Evolutionary conservation across 2,329 filamentous ascomycete genomes (phyloP).

Genomic region (Pyrenophora seminiperda): DNA sequence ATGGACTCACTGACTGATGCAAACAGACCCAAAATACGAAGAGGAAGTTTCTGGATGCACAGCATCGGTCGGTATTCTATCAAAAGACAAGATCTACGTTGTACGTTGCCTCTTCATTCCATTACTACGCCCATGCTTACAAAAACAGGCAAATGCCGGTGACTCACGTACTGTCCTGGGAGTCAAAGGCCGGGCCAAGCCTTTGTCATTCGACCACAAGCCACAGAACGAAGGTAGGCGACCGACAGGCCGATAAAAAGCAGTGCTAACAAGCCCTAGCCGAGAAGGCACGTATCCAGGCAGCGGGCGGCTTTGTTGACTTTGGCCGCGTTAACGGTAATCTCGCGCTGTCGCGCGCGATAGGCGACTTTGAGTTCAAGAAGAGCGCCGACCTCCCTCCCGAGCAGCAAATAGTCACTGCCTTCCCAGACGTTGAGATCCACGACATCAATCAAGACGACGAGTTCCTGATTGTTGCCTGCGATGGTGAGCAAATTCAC

Average conservation of each 20-base stretch:
- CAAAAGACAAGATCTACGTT: conserved; percentile 89
- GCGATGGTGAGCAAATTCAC: conserved; percentile 46
- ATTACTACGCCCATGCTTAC: conserved; percentile 20
- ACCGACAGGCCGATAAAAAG: not conserved
- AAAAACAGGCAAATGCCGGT: conserved; percentile 83
- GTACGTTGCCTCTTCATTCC: conserved; percentile 63
- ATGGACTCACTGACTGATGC: conserved; percentile 34
- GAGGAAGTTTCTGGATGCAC: conserved; percentile 98
- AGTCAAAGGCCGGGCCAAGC: conserved; percentile 96
- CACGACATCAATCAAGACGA: conserved; percentile 93
- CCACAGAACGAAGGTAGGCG: conserved; percentile 88
- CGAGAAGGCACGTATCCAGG: conserved; percentile 94
- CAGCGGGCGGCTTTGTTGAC: conserved; percentile 96
- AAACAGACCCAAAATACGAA: conserved; percentile 88
- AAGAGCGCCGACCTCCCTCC: conserved; percentile 95
- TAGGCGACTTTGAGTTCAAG: conserved; percentile 99
- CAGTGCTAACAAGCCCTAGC: conserved; percentile 57
- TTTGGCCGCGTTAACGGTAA: conserved; percentile 99
- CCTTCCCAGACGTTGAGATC: conserved; percentile 89
- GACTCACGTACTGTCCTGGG: conserved; percentile 94
- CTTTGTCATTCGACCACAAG: conserved; percentile 98
- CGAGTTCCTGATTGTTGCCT: conserved; percentile 69
- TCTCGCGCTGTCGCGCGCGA: conserved; percentile 91
- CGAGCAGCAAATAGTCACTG: conserved; percentile 98
- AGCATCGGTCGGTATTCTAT: conserved; percentile 87